A percentile compares a stretch with the other conserved stretches of the same genome.
These are phyloP conservation scores for Saturnispora dispora DNA, from an alignment of 805 yeast species.

Conservation along the genomic window DNA sequence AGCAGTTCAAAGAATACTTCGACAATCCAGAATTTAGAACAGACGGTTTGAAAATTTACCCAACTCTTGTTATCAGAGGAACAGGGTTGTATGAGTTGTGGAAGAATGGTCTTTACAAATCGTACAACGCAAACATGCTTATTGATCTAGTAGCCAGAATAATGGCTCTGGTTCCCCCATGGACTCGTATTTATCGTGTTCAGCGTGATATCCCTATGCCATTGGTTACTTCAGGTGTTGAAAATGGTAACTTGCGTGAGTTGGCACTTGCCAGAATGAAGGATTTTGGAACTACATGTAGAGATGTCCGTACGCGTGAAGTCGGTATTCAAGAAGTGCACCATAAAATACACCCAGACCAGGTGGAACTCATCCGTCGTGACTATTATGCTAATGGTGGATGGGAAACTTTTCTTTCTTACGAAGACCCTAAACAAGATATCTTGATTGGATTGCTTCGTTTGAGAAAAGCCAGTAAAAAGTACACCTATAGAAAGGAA, in stretches of 20 bases:
- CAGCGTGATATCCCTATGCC: slow-evolving; percentile 99
- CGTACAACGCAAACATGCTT: slow-evolving; percentile 89
- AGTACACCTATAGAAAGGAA: slow-evolving; percentile 86
- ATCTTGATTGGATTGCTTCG: slow-evolving; percentile 86
- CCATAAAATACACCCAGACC: slow-evolving; percentile 93
- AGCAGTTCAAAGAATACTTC: slow-evolving; percentile 92
- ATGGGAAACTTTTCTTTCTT: slow-evolving; percentile 94
- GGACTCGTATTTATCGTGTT: slow-evolving; percentile 98
- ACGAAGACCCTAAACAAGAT: slow-evolving; percentile 96
- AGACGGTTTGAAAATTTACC: slow-evolving; percentile 91
- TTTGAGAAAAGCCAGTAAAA: slow-evolving; percentile 79
- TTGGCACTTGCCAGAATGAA: slow-evolving; percentile 95
- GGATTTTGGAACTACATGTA: slow-evolving; percentile 91
- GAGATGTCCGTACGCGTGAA: slow-evolving; percentile 96
- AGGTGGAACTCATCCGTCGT: slow-evolving; percentile 88
- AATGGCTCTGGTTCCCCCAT: slow-evolving; percentile 93
- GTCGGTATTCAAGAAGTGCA: slow-evolving; percentile 99
- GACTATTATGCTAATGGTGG: slow-evolving; percentile 98
- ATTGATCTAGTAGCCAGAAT: slow-evolving; percentile 94
- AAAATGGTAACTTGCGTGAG: slow-evolving; percentile 93
- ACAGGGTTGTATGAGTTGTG: slow-evolving; percentile 95
- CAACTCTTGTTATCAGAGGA: slow-evolving; percentile 93
- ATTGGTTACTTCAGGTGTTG: slow-evolving; percentile 93
- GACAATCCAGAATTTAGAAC: slow-evolving; percentile 96
- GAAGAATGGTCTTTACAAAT: slow-evolving; percentile 91